Conservation (phyloP, 1,139 yeast species). For the Kluyveromyces marxianus region DNA sequence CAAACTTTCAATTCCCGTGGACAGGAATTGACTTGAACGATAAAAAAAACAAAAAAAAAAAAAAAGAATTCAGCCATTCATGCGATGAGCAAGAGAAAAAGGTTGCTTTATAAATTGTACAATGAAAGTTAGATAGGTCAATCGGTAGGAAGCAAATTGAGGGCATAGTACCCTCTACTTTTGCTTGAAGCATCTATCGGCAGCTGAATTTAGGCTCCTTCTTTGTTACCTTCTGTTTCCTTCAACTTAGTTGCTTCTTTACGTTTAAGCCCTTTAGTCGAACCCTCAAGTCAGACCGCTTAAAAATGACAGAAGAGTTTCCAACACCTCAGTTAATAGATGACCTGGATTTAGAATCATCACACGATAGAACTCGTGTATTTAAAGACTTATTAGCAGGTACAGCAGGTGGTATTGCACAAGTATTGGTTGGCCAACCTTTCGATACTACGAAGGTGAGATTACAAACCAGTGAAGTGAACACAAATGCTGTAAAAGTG, state of each 20-base stretch:
- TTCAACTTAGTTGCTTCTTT: not conserved
- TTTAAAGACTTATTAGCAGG: conserved; percentile 70
- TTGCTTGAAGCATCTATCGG: no score
- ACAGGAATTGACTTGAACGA: not conserved
- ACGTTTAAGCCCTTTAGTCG: not conserved
- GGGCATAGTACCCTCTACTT: no score
- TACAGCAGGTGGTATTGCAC: conserved; percentile 89
- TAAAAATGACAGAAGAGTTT: conserved; percentile 15
- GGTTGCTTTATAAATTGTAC: no score
- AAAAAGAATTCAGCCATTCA: no score
- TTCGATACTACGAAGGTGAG: conserved; percentile 91
- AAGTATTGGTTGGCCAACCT: conserved; percentile 90
- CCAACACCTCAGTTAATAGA: conserved; percentile 13
- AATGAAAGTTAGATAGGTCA: no score
- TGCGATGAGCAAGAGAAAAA: no score
- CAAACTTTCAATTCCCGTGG: not conserved
- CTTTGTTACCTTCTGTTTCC: not conserved
- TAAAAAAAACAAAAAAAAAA: not conserved
- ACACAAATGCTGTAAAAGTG: conserved; percentile 65
- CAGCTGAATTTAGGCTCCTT: no score
- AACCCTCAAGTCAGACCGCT: not conserved
- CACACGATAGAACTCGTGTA: conserved; percentile 31
- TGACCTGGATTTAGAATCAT: not conserved
- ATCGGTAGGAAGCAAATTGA: no score
- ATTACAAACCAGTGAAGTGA: conserved; percentile 72